Evolutionary conservation across 176 grass and related monocot species (phyloP).

Genomic region (Aegilops umbellulata): DNA sequence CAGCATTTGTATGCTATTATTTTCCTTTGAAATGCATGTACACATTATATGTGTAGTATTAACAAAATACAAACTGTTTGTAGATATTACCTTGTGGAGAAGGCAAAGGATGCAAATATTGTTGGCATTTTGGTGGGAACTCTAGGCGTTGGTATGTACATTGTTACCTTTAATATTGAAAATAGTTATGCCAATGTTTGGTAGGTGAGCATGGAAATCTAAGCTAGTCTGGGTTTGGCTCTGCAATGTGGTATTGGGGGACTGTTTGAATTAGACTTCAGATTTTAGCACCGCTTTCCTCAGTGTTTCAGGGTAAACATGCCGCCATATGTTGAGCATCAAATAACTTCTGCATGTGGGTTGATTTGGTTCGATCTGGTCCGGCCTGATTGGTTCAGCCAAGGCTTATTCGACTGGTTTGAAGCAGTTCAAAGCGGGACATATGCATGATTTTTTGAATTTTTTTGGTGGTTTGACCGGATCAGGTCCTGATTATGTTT

Average conservation of each 20-base stretch:
- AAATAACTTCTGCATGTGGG: background rate
- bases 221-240: background rate
- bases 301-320: background rate
- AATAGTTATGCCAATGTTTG: background rate
- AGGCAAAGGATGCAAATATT: slow-evolving; percentile 97
- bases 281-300: background rate
- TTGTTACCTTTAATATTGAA: slow-evolving; percentile 17
- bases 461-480: background rate
- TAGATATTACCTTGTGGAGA: slow-evolving; percentile 99
- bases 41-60: slow-evolving; percentile 10
- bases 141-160: slow-evolving; percentile 78
- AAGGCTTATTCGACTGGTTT: background rate
- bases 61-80: slow-evolving; percentile 20
- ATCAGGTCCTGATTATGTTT: background rate
- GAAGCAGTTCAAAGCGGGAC: background rate
- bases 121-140: slow-evolving; percentile 98
- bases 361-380: background rate
- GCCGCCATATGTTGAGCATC: background rate
- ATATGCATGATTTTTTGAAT: background rate
- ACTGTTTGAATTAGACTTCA: background rate
- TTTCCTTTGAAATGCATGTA: background rate
- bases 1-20: background rate
- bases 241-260: background rate
- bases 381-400: background rate
- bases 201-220: background rate